These are phyloP conservation scores for Sporobolomyces roseus DNA, from an alignment of 768 basidiomycete genomes.

Conservation along the genomic window DNA sequence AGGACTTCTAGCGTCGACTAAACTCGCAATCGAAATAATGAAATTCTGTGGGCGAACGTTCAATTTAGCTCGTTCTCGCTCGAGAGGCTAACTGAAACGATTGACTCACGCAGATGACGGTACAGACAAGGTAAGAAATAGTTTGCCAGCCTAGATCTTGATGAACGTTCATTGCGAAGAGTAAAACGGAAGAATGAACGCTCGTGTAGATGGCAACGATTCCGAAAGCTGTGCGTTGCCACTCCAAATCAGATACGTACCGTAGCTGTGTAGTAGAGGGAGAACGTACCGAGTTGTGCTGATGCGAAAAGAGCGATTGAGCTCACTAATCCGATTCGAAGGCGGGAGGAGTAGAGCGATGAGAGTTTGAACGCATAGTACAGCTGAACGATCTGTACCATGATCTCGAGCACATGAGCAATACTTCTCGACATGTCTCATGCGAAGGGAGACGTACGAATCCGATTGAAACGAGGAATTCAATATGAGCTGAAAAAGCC, in stretches of 20 bases:
- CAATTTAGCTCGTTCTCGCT: not conserved
- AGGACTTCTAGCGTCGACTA: conserved; percentile 13
- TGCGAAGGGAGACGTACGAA: not conserved
- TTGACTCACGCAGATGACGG: conserved; percentile 4
- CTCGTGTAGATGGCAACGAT: conserved; percentile 13
- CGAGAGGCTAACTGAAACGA: not conserved
- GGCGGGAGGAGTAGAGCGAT: conserved; percentile 1
- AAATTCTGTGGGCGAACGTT: conserved; percentile 5
- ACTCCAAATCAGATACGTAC: too few species aligned
- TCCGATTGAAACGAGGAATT: conserved; percentile 6
- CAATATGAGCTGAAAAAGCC: not conserved
- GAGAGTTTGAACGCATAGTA: conserved; percentile 11
- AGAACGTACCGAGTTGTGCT: conserved; percentile 5
- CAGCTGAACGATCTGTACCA: conserved; percentile 3
- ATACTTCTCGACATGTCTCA: not conserved
- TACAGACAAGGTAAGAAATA: not conserved
- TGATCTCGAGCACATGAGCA: not conserved
- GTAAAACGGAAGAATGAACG: accelerated
- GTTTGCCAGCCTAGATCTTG: conserved; percentile 5
- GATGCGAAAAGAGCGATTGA: not conserved
- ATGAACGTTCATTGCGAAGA: conserved; percentile 4
- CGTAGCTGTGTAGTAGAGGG: not conserved
- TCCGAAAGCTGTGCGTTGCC: conserved; percentile 8
- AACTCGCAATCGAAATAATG: not conserved
- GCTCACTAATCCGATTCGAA: not conserved